Base-by-base conservation (phyloP, 1,284 basidiomycete genomes). In the Dichomitus squalens region DNA sequence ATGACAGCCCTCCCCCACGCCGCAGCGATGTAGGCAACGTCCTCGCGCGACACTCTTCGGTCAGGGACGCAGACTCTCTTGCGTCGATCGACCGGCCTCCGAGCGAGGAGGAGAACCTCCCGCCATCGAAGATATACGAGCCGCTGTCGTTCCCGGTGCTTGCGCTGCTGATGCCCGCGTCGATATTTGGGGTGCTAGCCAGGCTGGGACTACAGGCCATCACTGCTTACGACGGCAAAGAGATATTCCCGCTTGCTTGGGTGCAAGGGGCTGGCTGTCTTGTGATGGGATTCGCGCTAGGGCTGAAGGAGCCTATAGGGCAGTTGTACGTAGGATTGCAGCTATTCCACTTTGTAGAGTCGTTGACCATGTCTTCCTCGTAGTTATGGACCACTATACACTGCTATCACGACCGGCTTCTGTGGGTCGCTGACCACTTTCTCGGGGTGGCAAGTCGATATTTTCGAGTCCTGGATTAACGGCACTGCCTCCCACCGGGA, bases 361-460 rank as follows among this genome's bases (percentile, higher is more conserved):
- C 1, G 14, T 4, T 33, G 44, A 47, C 11, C 6, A 5, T 8
- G 11, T 18, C 29, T 18, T 8, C 14, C 11, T 20, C 27, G 7
- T 64, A 96, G 95, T 63, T 95, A 96, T 74, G 86, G 86, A 0
- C 93, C 95, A 0, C 68, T 96, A 7, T 96, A 95, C 72, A 92
- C 90, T 4, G 94, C 92, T 39, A 72, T 96, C 18, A 93, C 94
- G 0, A 98, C 96, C 41, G 96, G 96, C 4, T 93, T 97, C 70
- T 98, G 96, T 68, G 97, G 96, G 1, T 96, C 93, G 4, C 76
- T 98, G 64, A 99, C 97, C 4, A 98, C 96, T 0, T 99, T 98
- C 75, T 97, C 95, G 4, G 84, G 88, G 16, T 99, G 97, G 96
- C 94, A 98, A 73, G 70, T 94, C 7, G 91, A 95, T 61, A 76